Conservation (phyloP, 2,329 filamentous ascomycete genomes). For the Trichoderma brevicompactum region DNA sequence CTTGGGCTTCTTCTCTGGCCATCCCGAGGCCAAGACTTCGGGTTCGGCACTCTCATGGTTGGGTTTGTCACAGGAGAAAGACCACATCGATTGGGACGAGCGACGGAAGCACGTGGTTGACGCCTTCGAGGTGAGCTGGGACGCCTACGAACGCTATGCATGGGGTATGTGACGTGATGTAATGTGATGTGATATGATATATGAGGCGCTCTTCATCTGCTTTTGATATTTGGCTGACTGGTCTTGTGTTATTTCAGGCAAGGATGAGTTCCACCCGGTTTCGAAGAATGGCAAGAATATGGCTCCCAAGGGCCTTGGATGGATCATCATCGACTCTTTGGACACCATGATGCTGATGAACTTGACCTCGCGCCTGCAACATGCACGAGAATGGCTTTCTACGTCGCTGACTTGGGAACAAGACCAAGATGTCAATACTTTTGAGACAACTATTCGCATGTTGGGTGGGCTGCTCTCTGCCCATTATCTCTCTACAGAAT, state of each 20-base stretch:
- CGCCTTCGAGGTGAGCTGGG: conserved; percentile 90
- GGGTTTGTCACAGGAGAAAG: conserved; percentile 52
- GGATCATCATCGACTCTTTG: conserved; percentile 96
- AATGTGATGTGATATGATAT: neutral
- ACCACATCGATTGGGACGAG: conserved; percentile 71
- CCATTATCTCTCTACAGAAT: conserved; percentile 88
- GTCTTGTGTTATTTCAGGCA: conserved; percentile 52
- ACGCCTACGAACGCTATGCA: conserved; percentile 87
- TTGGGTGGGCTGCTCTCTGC: conserved; percentile 89
- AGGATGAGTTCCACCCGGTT: conserved; percentile 85
- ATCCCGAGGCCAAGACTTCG: conserved; percentile 43
- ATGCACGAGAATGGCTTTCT: conserved; percentile 88
- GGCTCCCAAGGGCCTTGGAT: conserved; percentile 86
- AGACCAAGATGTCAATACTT: conserved; percentile 94
- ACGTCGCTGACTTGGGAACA: conserved; percentile 83
- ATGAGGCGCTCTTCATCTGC: neutral
- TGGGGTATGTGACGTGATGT: conserved; percentile 71
- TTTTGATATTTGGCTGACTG: neutral
- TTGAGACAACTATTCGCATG: conserved; percentile 98
- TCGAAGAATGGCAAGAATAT: conserved; percentile 81
- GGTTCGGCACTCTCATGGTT: conserved; percentile 63
- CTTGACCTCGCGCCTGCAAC: conserved; percentile 78
- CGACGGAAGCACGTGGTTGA: conserved; percentile 83
- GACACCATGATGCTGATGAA: conserved; percentile 99
- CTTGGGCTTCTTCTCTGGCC: conserved; percentile 62